These are phyloP conservation scores for Cryptococcus sp. DNA, from an alignment of 1,284 basidiomycete genomes.

Conservation along the genomic window DNA sequence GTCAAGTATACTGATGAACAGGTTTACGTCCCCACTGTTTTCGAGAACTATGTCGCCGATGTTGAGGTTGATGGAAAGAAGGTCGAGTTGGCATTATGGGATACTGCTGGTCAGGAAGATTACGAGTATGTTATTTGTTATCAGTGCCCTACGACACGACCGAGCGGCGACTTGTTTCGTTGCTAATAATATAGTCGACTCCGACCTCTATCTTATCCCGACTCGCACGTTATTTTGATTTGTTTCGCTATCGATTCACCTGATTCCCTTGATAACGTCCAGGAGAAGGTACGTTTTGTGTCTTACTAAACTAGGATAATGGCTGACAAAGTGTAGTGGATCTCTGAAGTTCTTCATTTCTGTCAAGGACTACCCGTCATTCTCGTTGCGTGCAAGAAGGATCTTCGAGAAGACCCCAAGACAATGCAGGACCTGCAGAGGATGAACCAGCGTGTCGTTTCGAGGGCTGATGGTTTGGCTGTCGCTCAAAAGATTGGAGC, in stretches of 20 bases:
- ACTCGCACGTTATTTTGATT: conserved; percentile 89
- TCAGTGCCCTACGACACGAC: too few relatives aligned
- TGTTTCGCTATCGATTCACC: conserved; percentile 91
- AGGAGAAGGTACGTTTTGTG: conserved; percentile 71
- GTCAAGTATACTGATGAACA: conserved; percentile 34
- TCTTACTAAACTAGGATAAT: background rate
- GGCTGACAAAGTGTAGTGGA: conserved; percentile 60
- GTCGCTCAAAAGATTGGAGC: conserved; percentile 86
- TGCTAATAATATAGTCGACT: conserved; percentile 63
- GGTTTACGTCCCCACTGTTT: conserved; percentile 91
- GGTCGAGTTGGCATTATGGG: conserved; percentile 89
- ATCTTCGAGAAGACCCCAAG: conserved; percentile 71
- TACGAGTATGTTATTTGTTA: conserved; percentile 50
- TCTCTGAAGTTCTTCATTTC: conserved; percentile 90
- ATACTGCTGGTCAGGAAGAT: conserved; percentile 88
- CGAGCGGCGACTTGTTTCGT: too few relatives aligned
- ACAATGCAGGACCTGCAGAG: conserved; percentile 75
- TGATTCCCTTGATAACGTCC: conserved; percentile 88
- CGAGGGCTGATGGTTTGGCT: conserved; percentile 65
- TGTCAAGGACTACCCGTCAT: conserved; percentile 81
- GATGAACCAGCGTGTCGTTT: conserved; percentile 75
- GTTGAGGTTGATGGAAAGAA: conserved; percentile 87
- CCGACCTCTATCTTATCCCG: conserved; percentile 83
- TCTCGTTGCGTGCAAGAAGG: conserved; percentile 90
- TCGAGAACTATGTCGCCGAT: conserved; percentile 79